These are phyloP conservation scores for Nitzschia putrida DNA, from an alignment of 108 stramenopile genomes.

Conservation along the genomic window DNA sequence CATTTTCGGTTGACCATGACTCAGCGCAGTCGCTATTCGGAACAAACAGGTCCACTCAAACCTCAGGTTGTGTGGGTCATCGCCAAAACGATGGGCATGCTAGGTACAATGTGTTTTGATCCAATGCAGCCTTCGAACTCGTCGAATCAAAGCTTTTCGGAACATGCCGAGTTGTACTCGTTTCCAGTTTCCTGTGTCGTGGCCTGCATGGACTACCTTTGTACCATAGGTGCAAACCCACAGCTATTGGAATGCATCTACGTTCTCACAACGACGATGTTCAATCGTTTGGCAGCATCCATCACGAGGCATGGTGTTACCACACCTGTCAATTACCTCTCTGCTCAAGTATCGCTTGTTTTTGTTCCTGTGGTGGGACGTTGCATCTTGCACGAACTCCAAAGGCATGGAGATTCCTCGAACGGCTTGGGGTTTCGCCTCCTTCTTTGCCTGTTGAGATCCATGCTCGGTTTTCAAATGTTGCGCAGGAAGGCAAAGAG, in stretches of 20 bases:
- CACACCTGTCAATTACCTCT: slow-evolving; percentile 11
- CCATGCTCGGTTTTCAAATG: slow-evolving; percentile 4
- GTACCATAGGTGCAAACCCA: slow-evolving; percentile 6
- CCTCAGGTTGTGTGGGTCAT: slow-evolving; percentile 15
- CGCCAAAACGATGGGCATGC: slow-evolving; percentile 34
- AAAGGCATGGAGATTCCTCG: neutral
- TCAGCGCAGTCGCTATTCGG: too few relatives aligned
- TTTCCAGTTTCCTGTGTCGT: slow-evolving; percentile 25
- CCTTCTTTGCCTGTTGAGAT: slow-evolving; percentile 10
- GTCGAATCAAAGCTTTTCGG: neutral
- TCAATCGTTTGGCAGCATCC: slow-evolving; percentile 9
- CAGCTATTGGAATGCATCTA: slow-evolving; percentile 12
- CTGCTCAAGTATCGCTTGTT: neutral
- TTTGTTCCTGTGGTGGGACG: slow-evolving; percentile 17
- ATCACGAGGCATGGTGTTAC: neutral
- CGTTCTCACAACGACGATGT: slow-evolving; percentile 22
- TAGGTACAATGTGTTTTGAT: slow-evolving; percentile 22
- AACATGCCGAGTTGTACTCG: neutral
- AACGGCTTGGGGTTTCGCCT: slow-evolving; percentile 7
- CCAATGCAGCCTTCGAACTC: slow-evolving; percentile 18
- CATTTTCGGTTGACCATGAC: too few relatives aligned
- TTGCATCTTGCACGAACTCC: slow-evolving; percentile 17
- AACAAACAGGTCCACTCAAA: too few relatives aligned
- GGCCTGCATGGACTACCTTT: slow-evolving; percentile 32
- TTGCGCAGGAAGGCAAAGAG: neutral